Percentiles rank a stretch among this genome's conserved stretches.
phyloP scores from a whole-genome alignment of 805 yeast genomes.

The Starmerella tilneyi region DNA sequence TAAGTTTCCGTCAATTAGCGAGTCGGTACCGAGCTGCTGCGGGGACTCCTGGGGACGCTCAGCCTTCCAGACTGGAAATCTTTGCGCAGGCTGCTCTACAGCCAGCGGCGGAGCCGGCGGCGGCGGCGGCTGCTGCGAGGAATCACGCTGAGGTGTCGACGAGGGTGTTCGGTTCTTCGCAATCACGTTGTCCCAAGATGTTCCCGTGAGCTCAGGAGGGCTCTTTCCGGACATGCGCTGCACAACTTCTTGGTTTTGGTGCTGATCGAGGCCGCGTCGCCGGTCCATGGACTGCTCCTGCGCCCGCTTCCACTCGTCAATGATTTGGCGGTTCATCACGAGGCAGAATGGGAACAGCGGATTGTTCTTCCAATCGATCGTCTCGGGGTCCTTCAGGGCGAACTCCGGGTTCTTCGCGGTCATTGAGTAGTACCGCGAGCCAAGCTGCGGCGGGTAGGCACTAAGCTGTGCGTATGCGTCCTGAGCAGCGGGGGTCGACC shows the following conservation, averaged over 20 bases:
- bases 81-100: not conserved
- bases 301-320: not conserved
- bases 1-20: not conserved
- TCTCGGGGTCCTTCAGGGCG: constrained; percentile 22
- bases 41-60: not conserved
- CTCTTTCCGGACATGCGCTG: not conserved
- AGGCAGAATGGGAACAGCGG: constrained; percentile 25
- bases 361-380: constrained; percentile 23
- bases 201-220: constrained; percentile 15
- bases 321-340: constrained; percentile 16
- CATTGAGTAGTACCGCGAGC: constrained; percentile 22
- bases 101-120: not conserved
- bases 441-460: constrained; percentile 24
- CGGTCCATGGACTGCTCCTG: constrained; percentile 5
- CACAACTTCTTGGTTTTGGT: constrained; percentile 4
- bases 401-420: constrained; percentile 20
- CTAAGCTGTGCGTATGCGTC: constrained; percentile 19
- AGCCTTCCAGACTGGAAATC: not conserved
- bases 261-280: not conserved
- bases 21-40: not conserved
- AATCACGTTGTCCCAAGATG: constrained; percentile 20
- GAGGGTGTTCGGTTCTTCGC: not conserved
- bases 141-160: too few relatives aligned
- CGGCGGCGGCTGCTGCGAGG: not conserved
- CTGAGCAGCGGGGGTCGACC: constrained; percentile 5